Percentiles rank a stretch among this genome's conserved stretches.
phyloP scores from a whole-genome alignment of 371 early-diverging fungal species.

The Mortierella sp. region DNA sequence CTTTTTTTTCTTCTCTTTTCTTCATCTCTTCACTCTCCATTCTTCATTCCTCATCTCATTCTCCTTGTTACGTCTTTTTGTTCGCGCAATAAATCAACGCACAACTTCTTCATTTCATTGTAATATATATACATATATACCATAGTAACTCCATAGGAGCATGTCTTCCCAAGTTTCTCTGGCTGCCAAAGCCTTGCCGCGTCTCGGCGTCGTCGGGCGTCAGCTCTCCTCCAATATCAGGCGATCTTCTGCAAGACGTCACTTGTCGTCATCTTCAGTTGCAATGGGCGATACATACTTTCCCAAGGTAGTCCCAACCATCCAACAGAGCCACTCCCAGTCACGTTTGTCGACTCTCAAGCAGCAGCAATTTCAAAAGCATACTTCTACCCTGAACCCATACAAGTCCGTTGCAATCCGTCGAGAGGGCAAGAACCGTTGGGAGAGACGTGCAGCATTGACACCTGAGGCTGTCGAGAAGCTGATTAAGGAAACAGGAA shows the following conservation, averaged over 20 bases:
- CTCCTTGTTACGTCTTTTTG: neutral
- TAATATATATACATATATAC: neutral
- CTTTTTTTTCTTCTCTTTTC: slow-evolving; percentile 5
- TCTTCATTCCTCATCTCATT: slow-evolving; percentile 12
- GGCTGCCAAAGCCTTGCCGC: slow-evolving; percentile 38
- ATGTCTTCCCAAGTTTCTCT: slow-evolving; percentile 47
- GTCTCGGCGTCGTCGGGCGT: slow-evolving; percentile 27
- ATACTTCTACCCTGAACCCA: slow-evolving; percentile 42
- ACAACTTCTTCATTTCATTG: neutral
- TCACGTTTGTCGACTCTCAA: slow-evolving; percentile 7
- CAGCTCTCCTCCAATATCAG: slow-evolving; percentile 21
- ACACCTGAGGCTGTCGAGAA: slow-evolving; percentile 83
- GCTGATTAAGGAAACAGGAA: slow-evolving; percentile 86
- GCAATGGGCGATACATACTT: slow-evolving; percentile 39
- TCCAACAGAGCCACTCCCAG: slow-evolving; percentile 20
- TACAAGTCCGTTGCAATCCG: slow-evolving; percentile 83
- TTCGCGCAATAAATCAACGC: neutral
- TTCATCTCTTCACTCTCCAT: slow-evolving; percentile 13
- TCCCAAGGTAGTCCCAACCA: slow-evolving; percentile 25
- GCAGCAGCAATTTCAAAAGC: slow-evolving; percentile 45
- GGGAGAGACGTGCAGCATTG: slow-evolving; percentile 95
- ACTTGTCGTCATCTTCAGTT: slow-evolving; percentile 23
- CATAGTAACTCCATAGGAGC: neutral
- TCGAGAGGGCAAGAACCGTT: slow-evolving; percentile 95
- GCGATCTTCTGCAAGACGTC: slow-evolving; percentile 27